Base-by-base conservation (phyloP, 768 basidiomycete species). In the Gymnopilus dilepis region DNA sequence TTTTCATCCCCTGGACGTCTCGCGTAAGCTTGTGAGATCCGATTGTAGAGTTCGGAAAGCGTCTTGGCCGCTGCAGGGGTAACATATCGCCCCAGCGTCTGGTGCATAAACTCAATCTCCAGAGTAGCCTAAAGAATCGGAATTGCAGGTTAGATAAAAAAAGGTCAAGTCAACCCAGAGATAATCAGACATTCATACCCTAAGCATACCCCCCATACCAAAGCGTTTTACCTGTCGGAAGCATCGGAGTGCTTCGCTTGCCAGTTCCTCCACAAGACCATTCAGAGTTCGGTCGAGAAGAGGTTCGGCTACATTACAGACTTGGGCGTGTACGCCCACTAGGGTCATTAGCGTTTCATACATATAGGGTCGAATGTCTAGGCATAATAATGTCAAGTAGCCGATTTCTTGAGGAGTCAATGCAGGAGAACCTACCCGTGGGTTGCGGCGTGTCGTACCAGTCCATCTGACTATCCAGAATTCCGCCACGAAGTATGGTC, bases 21-120 rank as follows among this genome's bases (percentile, higher is more conserved):
- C 38, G 88, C 84, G 76, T 99, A 99, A 17, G 94, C 91, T 74
- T 94, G 88, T 12, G 95, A 97, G 65, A 99, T 98, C 68, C 90
- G 93, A 72, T 90, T 92, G 78, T 99, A 99, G 55, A 99, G 82
- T 60, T 97, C 92, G 30, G 94, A 91, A 26, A 99, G 85, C 51
- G 88, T 93, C 70, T 88, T 87, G 34, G 91, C 91, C 13, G 97
- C 94, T 6, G 82, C 70, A 1, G 88, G 80, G 15, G 92, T 91
- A 56, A 98, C 91, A 72, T 97, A 96, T 66, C 92, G 89, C 30
- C 89, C 87, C 41, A 99, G 80, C 6, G 93, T 95, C 78, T 99
- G 97, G 74, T 99, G 97, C 82, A 99, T 89, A 79, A 99, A 99
- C 77, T 99, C 97, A 66, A 99, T 97, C 75, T 99, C 97, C 26